phyloP scores from a whole-genome alignment of 2,329 filamentous ascomycete species.

The Fusarium multiceps region DNA sequence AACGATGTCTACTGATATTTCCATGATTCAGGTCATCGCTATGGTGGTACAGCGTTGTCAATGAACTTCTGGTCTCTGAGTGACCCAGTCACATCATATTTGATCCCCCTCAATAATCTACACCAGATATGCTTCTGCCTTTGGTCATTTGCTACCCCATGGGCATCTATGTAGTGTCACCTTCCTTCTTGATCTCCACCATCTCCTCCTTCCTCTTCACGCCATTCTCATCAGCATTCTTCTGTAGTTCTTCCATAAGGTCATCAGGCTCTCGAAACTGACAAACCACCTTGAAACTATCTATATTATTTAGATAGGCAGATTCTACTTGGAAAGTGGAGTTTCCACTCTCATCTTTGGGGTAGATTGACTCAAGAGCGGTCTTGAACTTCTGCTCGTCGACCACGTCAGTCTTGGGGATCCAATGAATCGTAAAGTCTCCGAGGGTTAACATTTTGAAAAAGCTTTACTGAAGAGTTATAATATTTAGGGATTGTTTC shows the following conservation, averaged over 20 bases:
- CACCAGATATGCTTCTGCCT: neutral
- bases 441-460: neutral
- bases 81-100: neutral
- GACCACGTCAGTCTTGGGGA: neutral
- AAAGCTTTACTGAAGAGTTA: rapidly evolving
- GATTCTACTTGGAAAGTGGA: neutral
- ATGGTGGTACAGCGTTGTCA: neutral
- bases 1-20: no score
- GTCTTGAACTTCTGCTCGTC: neutral
- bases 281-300: neutral
- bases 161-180: neutral
- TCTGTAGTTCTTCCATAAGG: neutral
- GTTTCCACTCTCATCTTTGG: neutral
- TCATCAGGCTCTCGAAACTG: neutral
- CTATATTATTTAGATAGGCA: neutral
- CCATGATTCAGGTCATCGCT: neutral
- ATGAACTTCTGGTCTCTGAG: neutral
- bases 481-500: neutral
- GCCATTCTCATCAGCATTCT: neutral
- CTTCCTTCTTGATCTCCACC: neutral
- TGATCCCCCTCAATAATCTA: neutral
- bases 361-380: neutral
- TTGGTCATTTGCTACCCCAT: neutral
- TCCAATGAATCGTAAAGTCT: neutral
- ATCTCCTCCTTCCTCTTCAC: neutral